Percentiles rank a stretch among this genome's conserved stretches.
phyloP scores from a whole-genome alignment of 148 eudicot genomes.

The Rhododendron ferrugineum region DNA sequence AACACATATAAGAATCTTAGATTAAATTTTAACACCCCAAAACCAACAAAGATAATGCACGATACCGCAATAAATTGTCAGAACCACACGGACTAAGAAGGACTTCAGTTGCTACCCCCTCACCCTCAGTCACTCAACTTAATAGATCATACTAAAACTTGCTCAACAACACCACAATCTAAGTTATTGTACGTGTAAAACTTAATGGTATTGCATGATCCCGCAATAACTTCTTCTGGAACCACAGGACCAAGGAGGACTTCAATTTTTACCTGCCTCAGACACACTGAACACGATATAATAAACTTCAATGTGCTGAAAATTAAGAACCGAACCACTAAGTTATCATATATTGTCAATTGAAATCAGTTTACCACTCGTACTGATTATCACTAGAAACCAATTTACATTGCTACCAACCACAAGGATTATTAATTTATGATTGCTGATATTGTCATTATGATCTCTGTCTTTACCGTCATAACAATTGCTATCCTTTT shows the following conservation, averaged over 20 bases:
- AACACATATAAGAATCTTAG: constrained; percentile 3
- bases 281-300: constrained; percentile 53
- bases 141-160: constrained; percentile 62
- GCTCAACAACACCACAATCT: constrained; percentile 18
- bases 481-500: not conserved
- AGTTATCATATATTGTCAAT: not conserved
- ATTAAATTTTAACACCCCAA: not conserved
- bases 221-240: constrained; percentile 52
- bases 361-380: not conserved
- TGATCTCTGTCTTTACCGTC: not conserved
- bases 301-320: constrained; percentile 65
- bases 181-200: not conserved
- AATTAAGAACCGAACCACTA: not conserved
- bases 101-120: constrained; percentile 56
- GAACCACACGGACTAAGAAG: constrained; percentile 75
- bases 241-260: constrained; percentile 75
- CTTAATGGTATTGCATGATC: not conserved
- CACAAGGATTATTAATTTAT: not conserved
- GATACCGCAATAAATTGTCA: constrained; percentile 41
- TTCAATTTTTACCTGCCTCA: constrained; percentile 71
- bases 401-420: not conserved
- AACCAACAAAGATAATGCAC: not conserved
- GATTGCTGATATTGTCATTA: not conserved
- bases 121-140: constrained; percentile 53
- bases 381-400: not conserved